phyloP scores from a whole-genome alignment of 768 basidiomycete species.

The Trametes cubensis region DNA sequence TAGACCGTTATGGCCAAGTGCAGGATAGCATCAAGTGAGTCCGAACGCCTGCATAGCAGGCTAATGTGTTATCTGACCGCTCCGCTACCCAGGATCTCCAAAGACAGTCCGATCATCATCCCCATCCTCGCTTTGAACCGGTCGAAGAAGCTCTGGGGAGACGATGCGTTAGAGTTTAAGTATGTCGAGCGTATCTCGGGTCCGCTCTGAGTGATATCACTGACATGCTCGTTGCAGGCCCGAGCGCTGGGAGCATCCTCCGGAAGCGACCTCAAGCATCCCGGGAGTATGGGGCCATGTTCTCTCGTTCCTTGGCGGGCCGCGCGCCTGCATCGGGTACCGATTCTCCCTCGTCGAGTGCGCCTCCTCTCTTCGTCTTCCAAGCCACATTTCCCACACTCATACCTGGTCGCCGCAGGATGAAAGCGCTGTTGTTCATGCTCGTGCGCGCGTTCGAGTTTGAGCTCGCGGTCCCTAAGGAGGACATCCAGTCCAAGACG shows the following conservation, averaged over 20 bases:
- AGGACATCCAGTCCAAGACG: slow-evolving; percentile 24
- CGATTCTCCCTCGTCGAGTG: slow-evolving; percentile 65
- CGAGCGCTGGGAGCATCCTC: slow-evolving; percentile 67
- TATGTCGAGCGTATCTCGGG: slow-evolving; percentile 21
- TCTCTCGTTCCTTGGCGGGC: slow-evolving; percentile 65
- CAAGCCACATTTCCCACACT: neutral
- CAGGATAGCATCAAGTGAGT: slow-evolving; percentile 29
- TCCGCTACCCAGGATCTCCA: slow-evolving; percentile 26
- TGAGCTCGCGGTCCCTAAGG: slow-evolving; percentile 29
- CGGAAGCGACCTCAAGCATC: slow-evolving; percentile 46
- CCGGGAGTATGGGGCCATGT: slow-evolving; percentile 65
- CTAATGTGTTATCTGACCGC: neutral
- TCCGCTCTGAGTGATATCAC: neutral
- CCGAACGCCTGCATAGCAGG: slow-evolving; percentile 25
- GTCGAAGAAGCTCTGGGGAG: slow-evolving; percentile 58
- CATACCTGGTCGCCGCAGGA: slow-evolving; percentile 10
- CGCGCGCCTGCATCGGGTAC: slow-evolving; percentile 67
- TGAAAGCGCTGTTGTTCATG: slow-evolving; percentile 36
- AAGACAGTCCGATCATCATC: slow-evolving; percentile 40
- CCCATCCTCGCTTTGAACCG: slow-evolving; percentile 59
- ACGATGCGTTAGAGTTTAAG: slow-evolving; percentile 63
- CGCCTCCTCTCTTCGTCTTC: slow-evolving; percentile 27
- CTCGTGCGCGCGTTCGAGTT: slow-evolving; percentile 35
- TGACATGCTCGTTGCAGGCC: slow-evolving; percentile 45
- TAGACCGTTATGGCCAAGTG: slow-evolving; percentile 21